Conservation (phyloP, 768 basidiomycete genomes). For the Lentinula edodes region DNA sequence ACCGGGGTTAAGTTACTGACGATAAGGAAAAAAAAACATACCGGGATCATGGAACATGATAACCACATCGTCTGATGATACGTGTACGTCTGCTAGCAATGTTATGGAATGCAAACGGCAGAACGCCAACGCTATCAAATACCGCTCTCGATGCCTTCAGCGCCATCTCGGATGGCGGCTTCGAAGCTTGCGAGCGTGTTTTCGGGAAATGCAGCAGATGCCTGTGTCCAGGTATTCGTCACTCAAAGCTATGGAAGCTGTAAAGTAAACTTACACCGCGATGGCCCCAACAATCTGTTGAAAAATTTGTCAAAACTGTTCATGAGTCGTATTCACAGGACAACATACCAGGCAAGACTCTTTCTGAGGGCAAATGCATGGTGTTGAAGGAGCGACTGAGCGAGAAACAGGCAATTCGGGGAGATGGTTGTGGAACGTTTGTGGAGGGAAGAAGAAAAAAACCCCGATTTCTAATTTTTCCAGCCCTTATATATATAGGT, state of each 20-base stretch:
- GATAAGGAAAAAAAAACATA: constrained; percentile 24
- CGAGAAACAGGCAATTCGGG: no score
- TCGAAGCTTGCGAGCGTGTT: constrained; percentile 95
- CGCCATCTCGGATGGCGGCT: constrained; percentile 91
- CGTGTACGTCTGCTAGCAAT: constrained; percentile 82
- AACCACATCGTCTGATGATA: constrained; percentile 81
- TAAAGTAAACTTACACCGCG: constrained; percentile 17
- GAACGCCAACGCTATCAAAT: constrained; percentile 39
- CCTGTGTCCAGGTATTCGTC: constrained; percentile 37
- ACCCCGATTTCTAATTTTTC: not conserved
- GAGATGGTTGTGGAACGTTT: not conserved
- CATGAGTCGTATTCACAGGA: not conserved
- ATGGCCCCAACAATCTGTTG: constrained; percentile 63
- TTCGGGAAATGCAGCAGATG: constrained; percentile 82
- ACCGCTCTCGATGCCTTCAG: constrained; percentile 98
- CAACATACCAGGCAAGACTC: constrained; percentile 2
- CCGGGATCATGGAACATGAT: constrained; percentile 96
- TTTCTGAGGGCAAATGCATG: not conserved
- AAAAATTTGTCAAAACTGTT: not conserved
- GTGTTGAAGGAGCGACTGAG: not conserved
- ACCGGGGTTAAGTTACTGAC: not conserved
- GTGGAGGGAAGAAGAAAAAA: not conserved
- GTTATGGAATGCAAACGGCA: constrained; percentile 42
- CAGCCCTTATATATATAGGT: not conserved
- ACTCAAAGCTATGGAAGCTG: not conserved